A percentile compares a stretch with the other conserved stretches of the same genome.
Evolutionary conservation across 306 rosid genomes (phyloP).

Genomic region (Quercus ilex): DNA sequence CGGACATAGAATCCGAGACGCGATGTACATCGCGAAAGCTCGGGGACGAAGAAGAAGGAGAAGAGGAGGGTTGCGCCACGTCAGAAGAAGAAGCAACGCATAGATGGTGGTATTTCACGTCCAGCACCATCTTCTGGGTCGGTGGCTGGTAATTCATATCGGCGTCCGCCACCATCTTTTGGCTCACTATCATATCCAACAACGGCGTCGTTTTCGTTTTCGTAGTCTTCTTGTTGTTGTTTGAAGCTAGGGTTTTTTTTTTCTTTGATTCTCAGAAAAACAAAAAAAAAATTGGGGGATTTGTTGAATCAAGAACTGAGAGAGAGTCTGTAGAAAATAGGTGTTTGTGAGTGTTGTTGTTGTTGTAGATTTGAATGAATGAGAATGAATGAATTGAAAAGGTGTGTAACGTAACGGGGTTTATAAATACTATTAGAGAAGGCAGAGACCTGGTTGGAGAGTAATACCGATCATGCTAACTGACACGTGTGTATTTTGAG

Average conservation of each 20-base stretch:
- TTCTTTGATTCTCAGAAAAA: too few relatives aligned
- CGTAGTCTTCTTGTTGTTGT: background rate
- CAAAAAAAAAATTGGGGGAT: too few relatives aligned
- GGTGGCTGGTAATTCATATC: slow-evolving; percentile 52
- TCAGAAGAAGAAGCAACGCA: slow-evolving; percentile 26
- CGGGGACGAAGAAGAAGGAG: slow-evolving; percentile 48
- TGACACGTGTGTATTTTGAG: background rate
- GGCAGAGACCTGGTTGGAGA: slow-evolving; percentile 17
- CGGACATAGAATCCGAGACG: slow-evolving; percentile 5
- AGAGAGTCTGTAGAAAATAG: too few relatives aligned
- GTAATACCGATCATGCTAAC: slow-evolving; percentile 1
- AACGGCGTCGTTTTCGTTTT: slow-evolving; percentile 8
- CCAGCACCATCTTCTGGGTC: slow-evolving; percentile 50
- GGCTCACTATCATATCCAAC: slow-evolving; percentile 49
- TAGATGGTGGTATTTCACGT: slow-evolving; percentile 63
- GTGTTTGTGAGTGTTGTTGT: too few relatives aligned
- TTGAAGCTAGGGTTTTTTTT: too few relatives aligned
- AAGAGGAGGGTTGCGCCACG: too few relatives aligned
- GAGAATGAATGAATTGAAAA: too few relatives aligned
- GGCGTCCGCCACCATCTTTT: slow-evolving; percentile 56
- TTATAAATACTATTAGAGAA: background rate
- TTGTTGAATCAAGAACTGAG: too few relatives aligned
- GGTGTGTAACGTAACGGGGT: too few relatives aligned
- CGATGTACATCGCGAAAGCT: slow-evolving; percentile 44
- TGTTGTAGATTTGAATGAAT: too few relatives aligned